Base-by-base conservation (phyloP, 2,329 filamentous ascomycete species). In the Spiromastix sp. region DNA sequence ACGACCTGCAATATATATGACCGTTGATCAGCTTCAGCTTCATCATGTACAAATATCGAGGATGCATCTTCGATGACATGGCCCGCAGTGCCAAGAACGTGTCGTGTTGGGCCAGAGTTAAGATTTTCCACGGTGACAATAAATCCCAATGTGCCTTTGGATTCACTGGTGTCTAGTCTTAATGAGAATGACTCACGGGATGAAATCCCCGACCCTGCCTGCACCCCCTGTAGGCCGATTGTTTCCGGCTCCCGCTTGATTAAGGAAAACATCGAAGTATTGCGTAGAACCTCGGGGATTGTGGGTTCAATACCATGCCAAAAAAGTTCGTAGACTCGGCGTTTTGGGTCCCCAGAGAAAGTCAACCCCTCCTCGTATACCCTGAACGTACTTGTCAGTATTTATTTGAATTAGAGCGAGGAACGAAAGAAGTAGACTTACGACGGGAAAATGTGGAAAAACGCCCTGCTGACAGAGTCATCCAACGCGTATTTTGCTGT, bases 41-140 rank as follows among this genome's bases (percentile, higher is more conserved):
- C 22, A 25, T 9, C 12, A 1, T 25, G 22, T 12, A 12, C 12
- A 25, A 25, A 25, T 25, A 12, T 10, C 22, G 22, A 25, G 12
- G 12, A 3, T 10, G 22, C 10, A 25, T 5, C 12, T 10, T 10
- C 12, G 22, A 25, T 3, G 22, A 5, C 22, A 25, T 3, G 10
- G 22, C 4, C 22, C 22, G 22, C 5, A 10, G 4, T 10, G 12
- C 1, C 8, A 29, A 29, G 8, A 13, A 29, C 26, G 8, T 8
- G 8, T 29, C 1, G 12, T 10, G 12, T 13, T 13, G 4, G 8
- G 8, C n/a, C 26, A n/a, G 8, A 39, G 42, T 42, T 41, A 35
- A 42, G 43, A 44, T n/a, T n/a, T n/a, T n/a, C n/a, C n/a, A n/a
- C n/a, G n/a, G n/a, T n/a, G n/a, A n/a, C n/a, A n/a, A n/a, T n/a